A percentile compares a stretch with the other conserved stretches of the same genome.
phyloP scores from a whole-genome alignment of 441 rosid genomes.

The Aquilaria agallochum region DNA sequence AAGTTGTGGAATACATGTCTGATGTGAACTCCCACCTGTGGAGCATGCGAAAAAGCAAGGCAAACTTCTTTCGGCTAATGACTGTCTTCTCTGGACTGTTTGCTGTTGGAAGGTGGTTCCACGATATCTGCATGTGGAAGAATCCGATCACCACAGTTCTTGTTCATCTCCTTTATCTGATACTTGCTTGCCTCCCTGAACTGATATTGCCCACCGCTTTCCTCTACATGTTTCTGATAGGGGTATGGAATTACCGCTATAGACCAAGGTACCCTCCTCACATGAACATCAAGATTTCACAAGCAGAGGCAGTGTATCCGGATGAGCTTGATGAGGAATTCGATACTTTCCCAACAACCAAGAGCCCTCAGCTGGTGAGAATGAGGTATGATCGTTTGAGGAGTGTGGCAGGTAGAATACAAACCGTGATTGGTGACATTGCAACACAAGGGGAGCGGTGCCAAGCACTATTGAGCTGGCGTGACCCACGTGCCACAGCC shows the following conservation, averaged over 20 bases:
- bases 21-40: slow-evolving; percentile 88
- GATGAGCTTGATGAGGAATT: slow-evolving; percentile 97
- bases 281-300: slow-evolving; percentile 91
- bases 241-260: slow-evolving; percentile 85
- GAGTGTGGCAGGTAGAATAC: slow-evolving; percentile 89
- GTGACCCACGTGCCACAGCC: slow-evolving; percentile 87
- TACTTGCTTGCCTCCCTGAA: slow-evolving; percentile 92
- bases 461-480: slow-evolving; percentile 88
- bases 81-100: slow-evolving; percentile 74
- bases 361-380: slow-evolving; percentile 64
- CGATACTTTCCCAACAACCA: slow-evolving; percentile 81
- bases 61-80: slow-evolving; percentile 84
- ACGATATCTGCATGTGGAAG: slow-evolving; percentile 76
- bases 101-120: slow-evolving; percentile 77
- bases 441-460: slow-evolving; percentile 91
- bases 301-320: slow-evolving; percentile 79
- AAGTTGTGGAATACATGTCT: slow-evolving; percentile 92
- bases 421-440: slow-evolving; percentile 84
- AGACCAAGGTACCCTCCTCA: slow-evolving; percentile 93
- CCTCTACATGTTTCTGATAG: slow-evolving; percentile 91
- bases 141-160: slow-evolving; percentile 84
- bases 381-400: slow-evolving; percentile 91
- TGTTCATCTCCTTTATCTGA: slow-evolving; percentile 78
- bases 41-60: slow-evolving; percentile 95
- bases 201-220: slow-evolving; percentile 80